Percentiles rank a stretch among this genome's conserved stretches.
phyloP scores from a whole-genome alignment of 352 stramenopile species.

The Phytopythium delawarense region DNA sequence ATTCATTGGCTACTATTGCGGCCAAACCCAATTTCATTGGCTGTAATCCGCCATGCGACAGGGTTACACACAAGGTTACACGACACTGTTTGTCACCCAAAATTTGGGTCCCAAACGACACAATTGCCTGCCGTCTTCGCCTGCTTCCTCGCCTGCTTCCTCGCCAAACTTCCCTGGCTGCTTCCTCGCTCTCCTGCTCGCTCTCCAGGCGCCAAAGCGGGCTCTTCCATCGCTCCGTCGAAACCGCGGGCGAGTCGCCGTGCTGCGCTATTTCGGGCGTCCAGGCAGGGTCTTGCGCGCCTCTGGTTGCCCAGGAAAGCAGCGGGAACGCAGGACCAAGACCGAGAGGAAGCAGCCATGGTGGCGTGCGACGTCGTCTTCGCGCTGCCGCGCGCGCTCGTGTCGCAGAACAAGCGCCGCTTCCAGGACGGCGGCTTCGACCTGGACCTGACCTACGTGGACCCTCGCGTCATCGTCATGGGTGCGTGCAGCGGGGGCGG shows the following conservation, averaged over 20 bases:
- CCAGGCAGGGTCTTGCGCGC: neutral
- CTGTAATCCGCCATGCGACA: neutral
- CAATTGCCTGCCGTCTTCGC: too few species aligned
- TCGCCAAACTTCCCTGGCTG: neutral
- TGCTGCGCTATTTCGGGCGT: neutral
- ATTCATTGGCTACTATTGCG: slow-evolving; percentile 18
- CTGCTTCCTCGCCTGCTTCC: neutral
- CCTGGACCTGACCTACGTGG: slow-evolving; percentile 69
- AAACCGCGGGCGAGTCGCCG: neutral
- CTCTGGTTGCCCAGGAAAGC: neutral
- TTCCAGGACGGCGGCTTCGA: slow-evolving; percentile 58
- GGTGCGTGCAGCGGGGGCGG: slow-evolving; percentile 20
- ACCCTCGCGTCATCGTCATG: slow-evolving; percentile 76
- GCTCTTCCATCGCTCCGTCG: neutral
- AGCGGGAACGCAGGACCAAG: neutral
- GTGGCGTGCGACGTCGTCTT: slow-evolving; percentile 32
- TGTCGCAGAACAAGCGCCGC: slow-evolving; percentile 77
- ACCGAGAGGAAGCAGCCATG: slow-evolving; percentile 11
- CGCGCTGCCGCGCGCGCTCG: slow-evolving; percentile 49
- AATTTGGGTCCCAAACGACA: too few species aligned
- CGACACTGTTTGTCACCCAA: neutral
- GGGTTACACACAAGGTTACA: neutral
- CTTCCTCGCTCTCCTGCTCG: neutral
- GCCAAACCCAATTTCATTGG: neutral
- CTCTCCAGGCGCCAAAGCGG: neutral